phyloP scores from a whole-genome alignment of 306 rosid species.

The Luffa aegyptiaca region DNA sequence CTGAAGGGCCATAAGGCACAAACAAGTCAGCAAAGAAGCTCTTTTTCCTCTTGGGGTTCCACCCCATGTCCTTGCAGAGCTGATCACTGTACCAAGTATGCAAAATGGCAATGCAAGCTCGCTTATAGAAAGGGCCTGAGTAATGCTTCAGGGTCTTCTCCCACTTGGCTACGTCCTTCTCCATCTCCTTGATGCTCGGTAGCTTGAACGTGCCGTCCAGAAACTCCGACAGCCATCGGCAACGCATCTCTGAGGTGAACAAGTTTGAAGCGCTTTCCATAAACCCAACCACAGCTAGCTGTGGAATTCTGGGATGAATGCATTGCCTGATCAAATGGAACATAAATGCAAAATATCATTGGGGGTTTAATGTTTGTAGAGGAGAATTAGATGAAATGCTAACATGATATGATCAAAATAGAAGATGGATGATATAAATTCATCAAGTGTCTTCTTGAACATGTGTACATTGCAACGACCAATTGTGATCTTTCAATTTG shows the following conservation, averaged over 20 bases:
- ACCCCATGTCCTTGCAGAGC: slow-evolving; percentile 61
- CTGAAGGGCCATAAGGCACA: slow-evolving; percentile 52
- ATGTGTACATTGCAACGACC: background rate
- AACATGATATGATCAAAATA: too few relatives aligned
- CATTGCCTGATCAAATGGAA: slow-evolving; percentile 18
- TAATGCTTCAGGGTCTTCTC: slow-evolving; percentile 21
- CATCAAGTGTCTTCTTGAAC: background rate
- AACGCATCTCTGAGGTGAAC: slow-evolving; percentile 53
- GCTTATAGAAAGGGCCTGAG: slow-evolving; percentile 28
- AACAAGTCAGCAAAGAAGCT: slow-evolving; percentile 49
- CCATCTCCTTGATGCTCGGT: slow-evolving; percentile 54
- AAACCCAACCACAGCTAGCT: slow-evolving; percentile 37
- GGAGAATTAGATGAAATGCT: too few relatives aligned
- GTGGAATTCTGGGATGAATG: slow-evolving; percentile 35
- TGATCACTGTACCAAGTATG: slow-evolving; percentile 51
- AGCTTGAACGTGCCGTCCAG: slow-evolving; percentile 36
- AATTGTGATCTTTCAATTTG: too few relatives aligned
- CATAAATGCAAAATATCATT: too few relatives aligned
- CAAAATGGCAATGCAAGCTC: slow-evolving; percentile 36
- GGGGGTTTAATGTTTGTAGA: too few relatives aligned
- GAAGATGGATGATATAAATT: background rate
- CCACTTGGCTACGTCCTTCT: slow-evolving; percentile 39
- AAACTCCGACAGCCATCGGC: slow-evolving; percentile 60
- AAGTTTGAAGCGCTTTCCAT: slow-evolving; percentile 31
- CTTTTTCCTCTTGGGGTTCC: slow-evolving; percentile 51